Evolutionary conservation across 345 rosid species (phyloP).

Genomic region (Hibiscus mutabilis): DNA sequence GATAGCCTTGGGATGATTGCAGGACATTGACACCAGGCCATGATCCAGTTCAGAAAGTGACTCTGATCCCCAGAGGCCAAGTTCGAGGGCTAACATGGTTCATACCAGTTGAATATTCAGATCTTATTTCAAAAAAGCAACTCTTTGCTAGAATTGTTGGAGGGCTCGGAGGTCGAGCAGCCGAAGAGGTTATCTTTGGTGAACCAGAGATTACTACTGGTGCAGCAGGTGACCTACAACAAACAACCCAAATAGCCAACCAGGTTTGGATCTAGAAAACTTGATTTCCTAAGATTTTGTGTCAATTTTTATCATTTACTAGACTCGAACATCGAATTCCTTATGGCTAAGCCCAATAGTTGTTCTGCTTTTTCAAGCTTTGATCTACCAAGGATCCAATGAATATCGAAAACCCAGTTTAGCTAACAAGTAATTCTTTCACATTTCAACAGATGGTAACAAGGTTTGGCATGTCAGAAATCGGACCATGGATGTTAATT

Average conservation of each 20-base stretch:
- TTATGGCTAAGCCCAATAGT: too few species aligned
- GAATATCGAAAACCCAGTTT: too few species aligned
- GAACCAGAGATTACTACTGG: slow-evolving; percentile 68
- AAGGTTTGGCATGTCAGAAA: slow-evolving; percentile 67
- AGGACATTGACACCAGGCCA: slow-evolving; percentile 63
- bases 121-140: slow-evolving; percentile 49
- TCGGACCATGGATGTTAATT: slow-evolving; percentile 61
- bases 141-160: slow-evolving; percentile 63
- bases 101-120: slow-evolving; percentile 54
- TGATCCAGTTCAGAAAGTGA: slow-evolving; percentile 67
- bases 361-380: not conserved
- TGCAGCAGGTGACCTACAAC: slow-evolving; percentile 63
- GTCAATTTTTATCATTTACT: not conserved
- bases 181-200: slow-evolving; percentile 67
- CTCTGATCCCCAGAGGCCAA: slow-evolving; percentile 65
- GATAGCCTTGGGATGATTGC: not conserved
- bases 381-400: not conserved
- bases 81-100: slow-evolving; percentile 86
- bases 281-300: not conserved
- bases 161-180: slow-evolving; percentile 71
- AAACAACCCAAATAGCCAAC: slow-evolving; percentile 56
- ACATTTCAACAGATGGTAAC: slow-evolving; percentile 55
- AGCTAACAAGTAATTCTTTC: not conserved
- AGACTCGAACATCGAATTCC: not conserved
- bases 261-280: slow-evolving; percentile 32